These are phyloP conservation scores for Aquilaria yunnanensis DNA, from an alignment of 345 rosid genomes.

Conservation along the genomic window DNA sequence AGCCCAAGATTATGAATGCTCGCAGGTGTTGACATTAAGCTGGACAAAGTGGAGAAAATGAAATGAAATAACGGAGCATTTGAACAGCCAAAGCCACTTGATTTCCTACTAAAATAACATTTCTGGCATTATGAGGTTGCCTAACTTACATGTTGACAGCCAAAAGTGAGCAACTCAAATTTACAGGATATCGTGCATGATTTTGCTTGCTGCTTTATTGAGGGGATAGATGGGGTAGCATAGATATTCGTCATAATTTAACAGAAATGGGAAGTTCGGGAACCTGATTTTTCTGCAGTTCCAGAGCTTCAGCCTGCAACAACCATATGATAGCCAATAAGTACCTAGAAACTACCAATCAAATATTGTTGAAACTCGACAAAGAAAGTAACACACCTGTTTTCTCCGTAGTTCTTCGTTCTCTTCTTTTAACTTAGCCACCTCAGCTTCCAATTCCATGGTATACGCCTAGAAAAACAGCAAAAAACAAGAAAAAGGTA, in stretches of 20 bases:
- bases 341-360: slow-evolving; percentile 3
- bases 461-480: slow-evolving; percentile 72
- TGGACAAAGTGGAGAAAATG: too few relatives aligned
- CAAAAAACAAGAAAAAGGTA: slow-evolving; percentile 10
- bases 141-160: too few relatives aligned
- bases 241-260: not conserved
- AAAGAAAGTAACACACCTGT: slow-evolving; percentile 38
- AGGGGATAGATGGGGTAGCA: too few relatives aligned
- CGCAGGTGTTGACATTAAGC: too few relatives aligned
- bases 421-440: slow-evolving; percentile 79
- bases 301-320: slow-evolving; percentile 58
- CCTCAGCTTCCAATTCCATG: slow-evolving; percentile 90
- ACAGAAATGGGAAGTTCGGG: not conserved
- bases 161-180: too few relatives aligned
- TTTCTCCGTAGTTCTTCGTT: slow-evolving; percentile 65
- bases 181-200: too few relatives aligned
- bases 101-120: too few relatives aligned
- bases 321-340: slow-evolving; percentile 16
- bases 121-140: too few relatives aligned
- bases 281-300: slow-evolving; percentile 89
- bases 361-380: not conserved
- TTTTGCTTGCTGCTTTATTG: too few relatives aligned
- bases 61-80: too few relatives aligned
- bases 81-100: too few relatives aligned
- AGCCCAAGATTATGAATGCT: too few relatives aligned